These are phyloP conservation scores for Ambrosia hybrid DNA, from an alignment of 140 eudicot species.

Conservation along the genomic window DNA sequence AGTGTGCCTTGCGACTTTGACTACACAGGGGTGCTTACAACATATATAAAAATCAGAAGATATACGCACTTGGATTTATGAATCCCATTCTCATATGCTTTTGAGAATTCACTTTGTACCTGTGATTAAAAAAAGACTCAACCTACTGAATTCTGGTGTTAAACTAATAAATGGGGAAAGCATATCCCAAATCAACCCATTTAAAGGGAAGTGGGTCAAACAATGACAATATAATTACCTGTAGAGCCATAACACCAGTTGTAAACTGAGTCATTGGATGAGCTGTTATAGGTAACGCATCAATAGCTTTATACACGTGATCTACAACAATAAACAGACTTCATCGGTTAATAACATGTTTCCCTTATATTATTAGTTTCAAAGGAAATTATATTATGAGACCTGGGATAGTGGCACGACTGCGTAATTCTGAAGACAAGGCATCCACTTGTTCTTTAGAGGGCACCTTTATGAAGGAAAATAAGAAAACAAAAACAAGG, in stretches of 20 bases:
- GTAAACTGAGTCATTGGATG: slow-evolving; percentile 99
- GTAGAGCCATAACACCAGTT: slow-evolving; percentile 99
- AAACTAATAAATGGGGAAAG: background rate
- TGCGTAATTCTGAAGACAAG: slow-evolving; percentile 77
- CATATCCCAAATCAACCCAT: background rate
- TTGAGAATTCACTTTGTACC: slow-evolving; percentile 96
- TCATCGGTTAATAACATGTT: background rate
- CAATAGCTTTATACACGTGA: slow-evolving; percentile 85
- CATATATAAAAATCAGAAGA: slow-evolving; percentile 19
- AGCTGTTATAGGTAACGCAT: slow-evolving; percentile 81
- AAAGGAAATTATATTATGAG: background rate
- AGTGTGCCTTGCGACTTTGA: too few relatives aligned
- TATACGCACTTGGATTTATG: slow-evolving; percentile 86
- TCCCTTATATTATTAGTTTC: background rate
- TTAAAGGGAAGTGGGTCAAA: background rate
- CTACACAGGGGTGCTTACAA: background rate
- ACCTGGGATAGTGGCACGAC: slow-evolving; percentile 97
- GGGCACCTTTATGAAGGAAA: slow-evolving; percentile 62
- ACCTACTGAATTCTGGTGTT: background rate
- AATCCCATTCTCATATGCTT: slow-evolving; percentile 98
- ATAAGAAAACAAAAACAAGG: slow-evolving; percentile 11
- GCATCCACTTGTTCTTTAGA: slow-evolving; percentile 87
- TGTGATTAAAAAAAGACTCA: slow-evolving; percentile 25
- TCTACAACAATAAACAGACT: slow-evolving; percentile 51
- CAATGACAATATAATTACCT: slow-evolving; percentile 43